Evolutionary conservation across 2,329 filamentous ascomycete species (phyloP).

Genomic region (Sordariomycetes sp.): DNA sequence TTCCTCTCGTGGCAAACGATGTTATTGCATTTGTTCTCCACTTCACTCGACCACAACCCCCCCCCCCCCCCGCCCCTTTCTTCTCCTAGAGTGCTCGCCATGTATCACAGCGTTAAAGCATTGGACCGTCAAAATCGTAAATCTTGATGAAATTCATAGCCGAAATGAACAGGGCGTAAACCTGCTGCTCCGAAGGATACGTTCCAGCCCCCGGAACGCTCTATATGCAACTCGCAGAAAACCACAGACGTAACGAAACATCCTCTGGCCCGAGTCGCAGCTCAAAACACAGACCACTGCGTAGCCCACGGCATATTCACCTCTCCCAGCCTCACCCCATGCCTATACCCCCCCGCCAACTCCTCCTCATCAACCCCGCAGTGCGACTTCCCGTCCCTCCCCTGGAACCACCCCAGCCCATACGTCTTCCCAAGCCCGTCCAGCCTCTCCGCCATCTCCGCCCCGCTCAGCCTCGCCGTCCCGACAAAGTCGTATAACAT

Average conservation of each 20-base stretch:
- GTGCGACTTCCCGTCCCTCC: conserved; percentile 59
- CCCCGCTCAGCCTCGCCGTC: conserved; percentile 48
- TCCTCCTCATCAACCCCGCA: conserved; percentile 70
- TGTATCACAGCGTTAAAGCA: too few species aligned
- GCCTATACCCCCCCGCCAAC: conserved; percentile 50
- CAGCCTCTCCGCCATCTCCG: conserved; percentile 48
- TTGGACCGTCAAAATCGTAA: not conserved
- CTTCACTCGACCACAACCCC: too few species aligned
- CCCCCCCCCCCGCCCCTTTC: too few species aligned
- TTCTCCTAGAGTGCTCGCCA: too few species aligned
- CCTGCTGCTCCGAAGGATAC: not conserved
- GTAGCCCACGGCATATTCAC: conserved; percentile 39
- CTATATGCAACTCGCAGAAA: not conserved
- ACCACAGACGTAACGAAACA: not conserved
- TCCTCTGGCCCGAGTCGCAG: not conserved
- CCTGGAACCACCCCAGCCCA: conserved; percentile 64
- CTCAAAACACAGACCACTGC: conserved; percentile 22
- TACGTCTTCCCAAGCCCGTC: conserved; percentile 52
- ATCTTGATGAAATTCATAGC: not conserved
- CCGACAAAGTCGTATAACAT: conserved; percentile 68
- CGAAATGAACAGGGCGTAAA: not conserved
- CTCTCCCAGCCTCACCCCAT: conserved; percentile 38
- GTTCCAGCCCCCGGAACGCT: not conserved
- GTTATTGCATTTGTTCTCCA: too few species aligned
- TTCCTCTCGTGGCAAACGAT: too few species aligned